Base-by-base conservation (phyloP, 108 stramenopile species). In the Cyclotella atomus region DNA sequence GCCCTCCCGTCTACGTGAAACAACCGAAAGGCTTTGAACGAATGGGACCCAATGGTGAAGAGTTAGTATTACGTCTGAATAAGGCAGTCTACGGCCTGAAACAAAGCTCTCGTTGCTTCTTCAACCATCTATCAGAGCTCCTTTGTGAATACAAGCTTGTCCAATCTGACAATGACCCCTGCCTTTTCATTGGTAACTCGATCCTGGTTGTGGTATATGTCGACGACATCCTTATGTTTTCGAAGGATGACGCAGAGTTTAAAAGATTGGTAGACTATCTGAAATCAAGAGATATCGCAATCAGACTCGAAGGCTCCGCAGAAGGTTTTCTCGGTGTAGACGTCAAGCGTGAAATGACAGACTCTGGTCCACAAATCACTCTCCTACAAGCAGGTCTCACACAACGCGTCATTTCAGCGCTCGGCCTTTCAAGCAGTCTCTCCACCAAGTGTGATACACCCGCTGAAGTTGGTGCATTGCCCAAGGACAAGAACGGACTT, bases 311-410 rank as follows among this genome's bases (percentile, higher is more conserved):
- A n/a, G 47, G 47, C n/a, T 49, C 47, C 4, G 47, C 47, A 17
- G 47, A 49, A 49, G 47, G 47, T 4, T 49, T 49, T 49, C 47
- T 49, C n/a, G 47, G 47, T n/a, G 47, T 49, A 4, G 47, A 49
- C n/a, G n/a, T 49, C 38, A 41, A 41, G 12, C 38, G 12, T 6
- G 9, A 9, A 6, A 12, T 6, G 6, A 12, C 6, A 9, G 38
- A 6, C 12, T 6, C 6, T 41, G 9, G 12, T 41, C 38, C 38
- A 41, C 6, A 41, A 12, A 6, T 41, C 12, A 6, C 12, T 12
- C 38, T 41, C 38, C 6, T 12, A 6, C 38, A 41, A 41, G 12
- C 38, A 6, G 38, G 38, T 9, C 12, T 41, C 9, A 41, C 38
- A 6, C 6, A 41, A 41, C 38, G 38, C 6, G 12, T 41, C 38